Percentiles rank a stretch among this genome's conserved stretches.
phyloP scores from a whole-genome alignment of 768 basidiomycete genomes.

The Rickenella mellea region DNA sequence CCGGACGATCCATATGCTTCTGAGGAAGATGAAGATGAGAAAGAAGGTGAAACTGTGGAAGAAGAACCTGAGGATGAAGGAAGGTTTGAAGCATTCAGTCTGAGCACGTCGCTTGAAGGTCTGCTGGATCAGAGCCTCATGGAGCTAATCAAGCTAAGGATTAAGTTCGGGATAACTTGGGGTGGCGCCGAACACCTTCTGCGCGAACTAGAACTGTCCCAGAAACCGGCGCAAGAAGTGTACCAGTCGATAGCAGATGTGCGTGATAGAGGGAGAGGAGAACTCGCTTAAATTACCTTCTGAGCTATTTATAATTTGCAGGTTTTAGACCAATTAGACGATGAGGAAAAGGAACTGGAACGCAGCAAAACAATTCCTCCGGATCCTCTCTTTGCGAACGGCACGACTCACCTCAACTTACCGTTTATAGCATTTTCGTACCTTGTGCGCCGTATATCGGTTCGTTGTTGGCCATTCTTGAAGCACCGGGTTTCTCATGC shows the following conservation, averaged over 20 bases:
- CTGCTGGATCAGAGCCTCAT: conserved; percentile 49
- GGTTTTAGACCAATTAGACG: conserved; percentile 29
- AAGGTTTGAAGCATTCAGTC: conserved; percentile 49
- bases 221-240: conserved; percentile 30
- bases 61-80: conserved; percentile 27
- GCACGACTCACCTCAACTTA: conserved; percentile 40
- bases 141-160: conserved; percentile 40
- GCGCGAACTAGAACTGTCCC: conserved; percentile 33
- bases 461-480: conserved; percentile 17
- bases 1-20: conserved; percentile 24
- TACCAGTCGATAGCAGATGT: conserved; percentile 24
- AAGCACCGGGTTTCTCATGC: background rate
- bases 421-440: conserved; percentile 57
- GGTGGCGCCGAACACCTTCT: conserved; percentile 54
- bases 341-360: conserved; percentile 28
- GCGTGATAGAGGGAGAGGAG: conserved; percentile 2
- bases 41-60: conserved; percentile 21
- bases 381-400: conserved; percentile 37
- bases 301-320: background rate
- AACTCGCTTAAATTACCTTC: no score
- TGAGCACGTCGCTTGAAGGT: conserved; percentile 54
- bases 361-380: conserved; percentile 38
- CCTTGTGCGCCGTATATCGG: conserved; percentile 52
- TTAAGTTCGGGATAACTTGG: conserved; percentile 52
- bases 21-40: conserved; percentile 17